phyloP scores from a whole-genome alignment of 1,284 basidiomycete species.

The Trichosporon inkin region DNA sequence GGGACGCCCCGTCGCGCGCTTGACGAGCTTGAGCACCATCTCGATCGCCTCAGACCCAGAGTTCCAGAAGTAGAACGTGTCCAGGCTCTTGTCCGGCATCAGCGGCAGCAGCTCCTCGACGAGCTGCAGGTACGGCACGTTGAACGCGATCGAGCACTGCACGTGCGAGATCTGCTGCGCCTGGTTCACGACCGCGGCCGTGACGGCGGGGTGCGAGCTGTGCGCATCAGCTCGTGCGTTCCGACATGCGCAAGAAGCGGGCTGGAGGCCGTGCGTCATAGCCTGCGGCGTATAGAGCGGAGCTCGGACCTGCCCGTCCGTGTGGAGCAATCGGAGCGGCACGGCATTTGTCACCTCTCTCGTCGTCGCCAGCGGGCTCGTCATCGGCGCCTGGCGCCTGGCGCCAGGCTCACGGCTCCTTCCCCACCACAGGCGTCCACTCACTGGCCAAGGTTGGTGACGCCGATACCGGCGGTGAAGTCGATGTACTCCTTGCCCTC shows the following conservation, averaged over 20 bases:
- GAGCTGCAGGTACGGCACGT: constrained; percentile 24
- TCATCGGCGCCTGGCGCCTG: neutral
- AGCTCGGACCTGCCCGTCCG: neutral
- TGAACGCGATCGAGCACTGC: constrained; percentile 53
- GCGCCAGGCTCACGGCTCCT: neutral
- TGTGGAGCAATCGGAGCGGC: too few species aligned
- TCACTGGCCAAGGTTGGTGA: constrained; percentile 28
- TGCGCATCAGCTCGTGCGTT: constrained; percentile 25
- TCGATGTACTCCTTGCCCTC: constrained; percentile 68
- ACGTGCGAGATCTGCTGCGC: constrained; percentile 73
- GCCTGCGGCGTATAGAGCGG: neutral
- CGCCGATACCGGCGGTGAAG: constrained; percentile 79
- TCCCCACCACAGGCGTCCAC: neutral
- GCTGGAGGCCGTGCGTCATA: too few species aligned
- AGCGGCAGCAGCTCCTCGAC: constrained; percentile 25
- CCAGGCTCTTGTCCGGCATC: constrained; percentile 27
- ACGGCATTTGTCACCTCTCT: too few species aligned
- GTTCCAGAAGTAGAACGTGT: constrained; percentile 93
- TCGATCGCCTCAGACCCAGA: constrained; percentile 54
- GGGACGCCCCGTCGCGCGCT: constrained; percentile 69
- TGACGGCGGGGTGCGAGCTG: constrained; percentile 78
- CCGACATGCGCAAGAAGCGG: neutral
- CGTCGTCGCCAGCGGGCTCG: neutral
- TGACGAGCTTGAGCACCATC: constrained; percentile 54
- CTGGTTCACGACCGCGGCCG: constrained; percentile 76